These are phyloP conservation scores for Colletotrichum camelliae DNA, from an alignment of 2,329 filamentous ascomycete species.

Conservation along the genomic window DNA sequence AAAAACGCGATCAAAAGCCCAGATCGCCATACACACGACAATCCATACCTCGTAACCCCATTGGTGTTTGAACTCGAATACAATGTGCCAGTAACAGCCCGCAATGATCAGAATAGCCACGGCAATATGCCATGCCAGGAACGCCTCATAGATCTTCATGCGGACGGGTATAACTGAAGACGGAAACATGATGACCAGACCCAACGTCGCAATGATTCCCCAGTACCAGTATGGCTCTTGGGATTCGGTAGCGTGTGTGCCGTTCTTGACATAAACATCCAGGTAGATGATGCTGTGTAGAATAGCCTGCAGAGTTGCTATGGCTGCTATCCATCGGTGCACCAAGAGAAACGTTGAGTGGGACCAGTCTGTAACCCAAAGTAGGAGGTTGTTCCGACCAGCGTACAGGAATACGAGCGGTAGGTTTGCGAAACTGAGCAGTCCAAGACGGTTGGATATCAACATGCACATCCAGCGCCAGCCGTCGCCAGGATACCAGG, in stretches of 20 bases:
- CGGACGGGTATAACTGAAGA: slow-evolving; percentile 32
- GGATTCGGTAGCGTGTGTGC: background rate
- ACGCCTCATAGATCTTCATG: slow-evolving; percentile 37
- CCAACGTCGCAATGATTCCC: slow-evolving; percentile 36
- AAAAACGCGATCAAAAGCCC: slow-evolving; percentile 33
- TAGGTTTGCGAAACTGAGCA: slow-evolving; percentile 37
- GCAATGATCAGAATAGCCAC: slow-evolving; percentile 37
- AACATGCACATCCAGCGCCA: slow-evolving; percentile 34
- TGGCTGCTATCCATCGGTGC: slow-evolving; percentile 39
- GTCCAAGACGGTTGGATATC: slow-evolving; percentile 36
- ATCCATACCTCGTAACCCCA: slow-evolving; percentile 45
- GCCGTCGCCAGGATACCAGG: background rate
- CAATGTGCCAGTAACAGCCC: slow-evolving; percentile 32
- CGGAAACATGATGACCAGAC: slow-evolving; percentile 29
- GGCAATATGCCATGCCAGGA: slow-evolving; percentile 35
- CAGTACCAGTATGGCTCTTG: slow-evolving; percentile 35
- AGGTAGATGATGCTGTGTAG: slow-evolving; percentile 38
- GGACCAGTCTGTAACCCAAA: slow-evolving; percentile 41
- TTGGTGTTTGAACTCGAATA: slow-evolving; percentile 29
- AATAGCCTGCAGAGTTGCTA: slow-evolving; percentile 27
- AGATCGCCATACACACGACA: slow-evolving; percentile 35
- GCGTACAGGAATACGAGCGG: slow-evolving; percentile 38
- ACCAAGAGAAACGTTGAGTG: slow-evolving; percentile 40
- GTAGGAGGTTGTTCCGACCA: slow-evolving; percentile 38
- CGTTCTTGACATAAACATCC: background rate